phyloP scores from a whole-genome alignment of 1,139 yeast genomes.

The Suzukiozyma palmioleophila region DNA sequence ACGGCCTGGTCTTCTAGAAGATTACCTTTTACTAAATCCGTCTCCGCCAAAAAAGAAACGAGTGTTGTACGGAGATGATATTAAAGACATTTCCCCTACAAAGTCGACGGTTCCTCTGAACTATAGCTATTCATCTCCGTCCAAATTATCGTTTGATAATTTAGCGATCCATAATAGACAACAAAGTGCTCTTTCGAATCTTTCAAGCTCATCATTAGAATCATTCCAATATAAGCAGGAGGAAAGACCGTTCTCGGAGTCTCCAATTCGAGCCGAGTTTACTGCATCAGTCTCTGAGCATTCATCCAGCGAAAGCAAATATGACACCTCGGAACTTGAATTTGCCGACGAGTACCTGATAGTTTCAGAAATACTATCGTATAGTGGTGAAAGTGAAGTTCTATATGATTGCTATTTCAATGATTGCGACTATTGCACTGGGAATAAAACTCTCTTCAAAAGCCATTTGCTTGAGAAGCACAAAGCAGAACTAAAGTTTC shows the following conservation, averaged over 20 bases:
- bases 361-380: neutral
- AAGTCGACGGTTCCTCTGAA: conserved; percentile 9
- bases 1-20: conserved; percentile 17
- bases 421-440: conserved; percentile 29
- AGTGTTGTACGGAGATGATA: neutral
- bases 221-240: neutral
- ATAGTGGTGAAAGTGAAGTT: neutral
- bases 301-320: no score
- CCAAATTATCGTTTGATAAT: neutral
- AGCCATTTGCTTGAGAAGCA: conserved; percentile 29
- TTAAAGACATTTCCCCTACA: conserved; percentile 11
- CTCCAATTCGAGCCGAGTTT: no score
- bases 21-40: conserved; percentile 26
- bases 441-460: conserved; percentile 26
- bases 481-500: conserved; percentile 15
- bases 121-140: neutral
- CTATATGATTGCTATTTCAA: conserved; percentile 12
- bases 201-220: neutral
- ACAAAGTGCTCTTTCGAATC: neutral
- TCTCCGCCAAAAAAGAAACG: conserved; percentile 24
- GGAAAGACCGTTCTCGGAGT: no score
- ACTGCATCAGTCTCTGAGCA: no score
- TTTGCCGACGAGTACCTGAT: neutral
- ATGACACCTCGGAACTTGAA: no score
- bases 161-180: neutral